These are phyloP conservation scores for Yamadazyma trypodendri DNA, from an alignment of 1,139 yeast genomes.

Conservation along the genomic window DNA sequence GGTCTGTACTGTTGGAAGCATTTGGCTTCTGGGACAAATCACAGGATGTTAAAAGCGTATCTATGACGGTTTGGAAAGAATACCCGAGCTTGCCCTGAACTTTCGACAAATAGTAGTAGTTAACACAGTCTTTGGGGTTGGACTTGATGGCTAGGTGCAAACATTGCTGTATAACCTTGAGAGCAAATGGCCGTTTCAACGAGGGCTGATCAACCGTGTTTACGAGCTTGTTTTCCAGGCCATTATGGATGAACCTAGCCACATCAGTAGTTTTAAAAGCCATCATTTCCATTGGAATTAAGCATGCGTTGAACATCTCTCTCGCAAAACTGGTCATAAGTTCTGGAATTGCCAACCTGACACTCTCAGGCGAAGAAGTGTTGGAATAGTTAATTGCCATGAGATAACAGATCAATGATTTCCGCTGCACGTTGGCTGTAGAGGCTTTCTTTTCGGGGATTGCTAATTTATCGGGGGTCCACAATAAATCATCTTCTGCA, in stretches of 20 bases:
- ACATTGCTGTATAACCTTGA: constrained; percentile 37
- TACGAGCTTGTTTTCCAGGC: constrained; percentile 25
- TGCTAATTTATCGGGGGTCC: constrained; percentile 86
- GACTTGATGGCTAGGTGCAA: constrained; percentile 45
- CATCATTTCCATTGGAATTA: constrained; percentile 67
- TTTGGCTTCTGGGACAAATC: constrained; percentile 20
- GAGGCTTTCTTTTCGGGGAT: constrained; percentile 57
- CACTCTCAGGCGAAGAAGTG: constrained; percentile 14
- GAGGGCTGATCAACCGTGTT: constrained; percentile 23
- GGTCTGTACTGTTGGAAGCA: constrained; percentile 20
- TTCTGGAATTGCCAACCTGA: constrained; percentile 35
- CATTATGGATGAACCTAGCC: constrained; percentile 33
- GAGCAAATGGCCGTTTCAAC: constrained; percentile 26
- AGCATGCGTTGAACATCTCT: constrained; percentile 59
- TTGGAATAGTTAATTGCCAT: constrained; percentile 66
- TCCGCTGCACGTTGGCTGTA: constrained; percentile 68
- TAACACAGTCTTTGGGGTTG: constrained; percentile 59
- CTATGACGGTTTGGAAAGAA: constrained; percentile 30
- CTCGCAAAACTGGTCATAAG: constrained; percentile 60
- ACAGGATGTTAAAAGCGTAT: constrained; percentile 37
- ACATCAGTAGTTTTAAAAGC: constrained; percentile 44
- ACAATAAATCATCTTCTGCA: constrained; percentile 85
- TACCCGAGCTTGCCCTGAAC: constrained; percentile 49
- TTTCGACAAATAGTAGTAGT: constrained; percentile 59
- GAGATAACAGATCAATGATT: constrained; percentile 67